A percentile compares a stretch with the other conserved stretches of the same genome.
Conservation (phyloP, 768 basidiomycete species). For the Serendipita sp. region DNA sequence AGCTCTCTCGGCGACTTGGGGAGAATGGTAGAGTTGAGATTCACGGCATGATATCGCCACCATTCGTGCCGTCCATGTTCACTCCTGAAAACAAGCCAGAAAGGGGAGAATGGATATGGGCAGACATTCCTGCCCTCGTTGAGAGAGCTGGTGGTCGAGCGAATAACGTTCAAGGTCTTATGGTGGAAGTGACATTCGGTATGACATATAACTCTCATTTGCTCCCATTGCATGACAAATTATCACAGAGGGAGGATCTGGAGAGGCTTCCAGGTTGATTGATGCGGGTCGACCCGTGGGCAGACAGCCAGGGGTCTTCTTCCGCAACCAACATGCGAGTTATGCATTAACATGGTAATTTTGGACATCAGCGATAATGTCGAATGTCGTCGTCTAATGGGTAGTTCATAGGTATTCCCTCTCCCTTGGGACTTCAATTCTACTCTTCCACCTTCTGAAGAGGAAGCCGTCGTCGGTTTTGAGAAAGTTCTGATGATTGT, state of each 20-base stretch:
- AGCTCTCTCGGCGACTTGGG: slow-evolving; percentile 13
- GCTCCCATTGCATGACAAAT: background rate
- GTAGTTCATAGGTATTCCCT: slow-evolving; percentile 81
- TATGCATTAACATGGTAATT: slow-evolving; percentile 87
- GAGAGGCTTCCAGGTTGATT: slow-evolving; percentile 45
- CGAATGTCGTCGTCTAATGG: no score
- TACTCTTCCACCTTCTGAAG: slow-evolving; percentile 53
- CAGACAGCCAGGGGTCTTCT: slow-evolving; percentile 62
- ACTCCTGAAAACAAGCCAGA: slow-evolving; percentile 78
- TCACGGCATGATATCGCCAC: slow-evolving; percentile 68
- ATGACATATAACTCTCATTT: slow-evolving; percentile 17
- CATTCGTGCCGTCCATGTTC: slow-evolving; percentile 55
- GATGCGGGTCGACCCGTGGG: slow-evolving; percentile 73
- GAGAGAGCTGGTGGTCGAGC: slow-evolving; percentile 56
- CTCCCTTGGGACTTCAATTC: slow-evolving; percentile 66
- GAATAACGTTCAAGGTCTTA: slow-evolving; percentile 68
- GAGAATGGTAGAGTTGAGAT: slow-evolving; percentile 47
- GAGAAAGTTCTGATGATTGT: background rate
- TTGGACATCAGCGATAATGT: background rate
- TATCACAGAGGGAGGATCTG: slow-evolving; percentile 64
- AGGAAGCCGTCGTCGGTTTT: background rate
- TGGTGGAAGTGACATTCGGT: slow-evolving; percentile 88
- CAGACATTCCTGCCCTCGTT: slow-evolving; percentile 69
- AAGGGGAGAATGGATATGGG: slow-evolving; percentile 83
- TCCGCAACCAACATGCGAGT: slow-evolving; percentile 86